These are phyloP conservation scores for Galerina sulciceps DNA, from an alignment of 768 basidiomycete species.

Conservation along the genomic window DNA sequence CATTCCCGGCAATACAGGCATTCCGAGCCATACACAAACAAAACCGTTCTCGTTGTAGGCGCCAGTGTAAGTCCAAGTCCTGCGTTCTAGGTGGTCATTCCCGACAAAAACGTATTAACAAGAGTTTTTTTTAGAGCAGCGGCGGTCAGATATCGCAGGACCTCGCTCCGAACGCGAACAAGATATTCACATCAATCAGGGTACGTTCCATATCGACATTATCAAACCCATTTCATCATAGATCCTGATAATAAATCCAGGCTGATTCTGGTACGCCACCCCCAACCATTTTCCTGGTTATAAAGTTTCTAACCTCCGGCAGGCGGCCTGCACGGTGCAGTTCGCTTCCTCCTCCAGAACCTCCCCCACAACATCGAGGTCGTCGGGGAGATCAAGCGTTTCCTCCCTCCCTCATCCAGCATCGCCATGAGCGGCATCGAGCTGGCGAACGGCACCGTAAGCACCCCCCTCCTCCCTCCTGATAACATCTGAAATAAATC, in stretches of 20 bases:
- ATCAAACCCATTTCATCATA: neutral
- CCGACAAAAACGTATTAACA: neutral
- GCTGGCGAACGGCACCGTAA: conserved; percentile 41
- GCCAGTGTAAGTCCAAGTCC: conserved; percentile 33
- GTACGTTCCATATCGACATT: conserved; percentile 14
- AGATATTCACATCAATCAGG: conserved; percentile 36
- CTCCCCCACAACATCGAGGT: conserved; percentile 38
- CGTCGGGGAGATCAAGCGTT: conserved; percentile 42
- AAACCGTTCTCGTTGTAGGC: conserved; percentile 49
- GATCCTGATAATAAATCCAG: conserved; percentile 4
- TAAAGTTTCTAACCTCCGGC: conserved; percentile 12
- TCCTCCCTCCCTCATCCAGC: conserved; percentile 25
- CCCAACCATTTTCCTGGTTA: neutral
- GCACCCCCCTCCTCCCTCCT: conserved; percentile 2
- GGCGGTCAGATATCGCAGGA: conserved; percentile 41
- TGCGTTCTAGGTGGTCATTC: neutral
- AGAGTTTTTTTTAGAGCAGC: conserved; percentile 28
- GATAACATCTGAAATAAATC: neutral
- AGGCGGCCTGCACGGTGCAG: conserved; percentile 5
- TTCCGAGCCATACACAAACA: conserved; percentile 37
- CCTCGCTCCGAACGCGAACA: conserved; percentile 31
- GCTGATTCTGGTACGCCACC: neutral
- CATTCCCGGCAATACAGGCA: conserved; percentile 48
- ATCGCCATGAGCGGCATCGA: conserved; percentile 35
- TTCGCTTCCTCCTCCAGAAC: conserved; percentile 14